Base-by-base conservation (phyloP, 805 yeast genomes). In the Candida caryicola region DNA sequence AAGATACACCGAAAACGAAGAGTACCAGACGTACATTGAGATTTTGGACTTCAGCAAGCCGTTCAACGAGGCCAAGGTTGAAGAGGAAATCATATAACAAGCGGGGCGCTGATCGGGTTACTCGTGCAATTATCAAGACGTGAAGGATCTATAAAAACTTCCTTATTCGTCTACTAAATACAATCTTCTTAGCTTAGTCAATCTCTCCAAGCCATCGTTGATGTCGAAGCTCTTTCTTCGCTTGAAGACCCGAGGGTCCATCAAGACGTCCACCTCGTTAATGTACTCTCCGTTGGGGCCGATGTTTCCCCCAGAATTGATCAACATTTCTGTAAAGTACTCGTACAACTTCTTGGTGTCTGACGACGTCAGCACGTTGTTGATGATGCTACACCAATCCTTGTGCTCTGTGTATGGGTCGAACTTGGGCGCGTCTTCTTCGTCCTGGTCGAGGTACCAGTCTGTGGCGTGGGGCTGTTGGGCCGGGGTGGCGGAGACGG, bases 41-140 rank as follows among this genome's bases (percentile, higher is more conserved):
- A 81, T 93, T 19, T 64, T 89, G 34, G 96, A 89, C 57, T 91
- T 87, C 63, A 82, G 85, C 46, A 57, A 45, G 14, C 63, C 70
- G 5, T 10, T 21, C 25, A 21, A 21, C 10, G 25, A 21, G 25
- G 9, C 25, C 7, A 21, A 21, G 10, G 25, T n/a, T n/a, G n/a
- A n/a, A n/a, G n/a, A n/a, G n/a, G n/a, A n/a, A n/a, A n/a, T n/a
- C n/a, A n/a, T n/a, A n/a, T n/a, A n/a, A n/a, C n/a, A n/a, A n/a
- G n/a, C n/a, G n/a, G n/a, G n/a, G n/a, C n/a, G n/a, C n/a, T n/a
- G n/a, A n/a, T n/a, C n/a, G n/a, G n/a, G n/a, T n/a, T n/a, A n/a
- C n/a, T n/a, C n/a, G n/a, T n/a, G n/a, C n/a, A n/a, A n/a, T n/a
- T n/a, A n/a, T n/a, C n/a, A n/a, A n/a, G n/a, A n/a, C n/a, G n/a